phyloP scores from a whole-genome alignment of 108 stramenopile genomes.

The Cyclotella sp. region DNA sequence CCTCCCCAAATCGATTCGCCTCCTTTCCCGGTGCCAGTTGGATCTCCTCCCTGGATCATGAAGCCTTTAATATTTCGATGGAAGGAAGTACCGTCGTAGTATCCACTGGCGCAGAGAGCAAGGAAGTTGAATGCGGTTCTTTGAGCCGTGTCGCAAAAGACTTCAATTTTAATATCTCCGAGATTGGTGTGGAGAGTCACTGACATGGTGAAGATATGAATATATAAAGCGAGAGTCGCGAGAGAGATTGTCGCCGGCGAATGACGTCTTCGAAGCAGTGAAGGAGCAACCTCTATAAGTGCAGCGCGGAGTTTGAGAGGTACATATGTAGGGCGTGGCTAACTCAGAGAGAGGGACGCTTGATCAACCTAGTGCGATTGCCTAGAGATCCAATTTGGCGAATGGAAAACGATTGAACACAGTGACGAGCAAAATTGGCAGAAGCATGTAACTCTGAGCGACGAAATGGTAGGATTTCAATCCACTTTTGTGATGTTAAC shows the following conservation, averaged over 20 bases:
- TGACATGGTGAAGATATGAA: conserved; percentile 64
- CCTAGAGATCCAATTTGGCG: too few species aligned
- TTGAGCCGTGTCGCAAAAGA: conserved; percentile 96
- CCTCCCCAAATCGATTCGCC: conserved; percentile 98
- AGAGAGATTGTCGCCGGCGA: not conserved
- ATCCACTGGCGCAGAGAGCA: conserved; percentile 85
- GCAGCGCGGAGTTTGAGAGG: too few species aligned
- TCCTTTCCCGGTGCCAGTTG: conserved; percentile 90
- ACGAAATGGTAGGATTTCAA: too few species aligned
- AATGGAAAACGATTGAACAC: too few species aligned
- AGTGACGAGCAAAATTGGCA: too few species aligned
- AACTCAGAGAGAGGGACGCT: too few species aligned
- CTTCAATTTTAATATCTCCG: conserved; percentile 95
- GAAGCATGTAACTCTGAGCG: too few species aligned
- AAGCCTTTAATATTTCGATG: conserved; percentile 96
- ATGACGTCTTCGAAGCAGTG: not conserved
- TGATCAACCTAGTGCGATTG: too few species aligned
- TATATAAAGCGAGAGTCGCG: not conserved
- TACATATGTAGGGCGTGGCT: too few species aligned
- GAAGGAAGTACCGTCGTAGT: conserved; percentile 93
- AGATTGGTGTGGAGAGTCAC: conserved; percentile 93
- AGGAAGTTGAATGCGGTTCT: conserved; percentile 92
- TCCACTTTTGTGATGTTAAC: too few species aligned
- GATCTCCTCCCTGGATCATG: conserved; percentile 98
- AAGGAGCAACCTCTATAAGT: too few species aligned